phyloP scores from a whole-genome alignment of 2,329 filamentous ascomycete species.

The Lasiodiplodia hormozganensis region DNA sequence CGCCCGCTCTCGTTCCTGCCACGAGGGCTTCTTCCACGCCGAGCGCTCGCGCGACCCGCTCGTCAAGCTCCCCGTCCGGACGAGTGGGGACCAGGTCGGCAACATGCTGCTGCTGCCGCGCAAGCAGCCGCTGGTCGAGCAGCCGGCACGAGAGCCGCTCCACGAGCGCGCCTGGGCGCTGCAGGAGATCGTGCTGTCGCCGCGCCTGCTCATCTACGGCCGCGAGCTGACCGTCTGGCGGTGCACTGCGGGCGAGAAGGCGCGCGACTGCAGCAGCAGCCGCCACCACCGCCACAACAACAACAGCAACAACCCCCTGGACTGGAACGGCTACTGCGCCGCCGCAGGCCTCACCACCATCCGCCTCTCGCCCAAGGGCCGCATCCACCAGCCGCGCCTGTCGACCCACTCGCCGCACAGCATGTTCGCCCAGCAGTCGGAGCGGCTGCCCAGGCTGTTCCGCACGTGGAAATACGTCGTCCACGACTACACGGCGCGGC shows the following conservation, averaged over 20 bases:
- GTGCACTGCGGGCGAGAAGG: slow-evolving; percentile 19
- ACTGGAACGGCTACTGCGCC: slow-evolving; percentile 30
- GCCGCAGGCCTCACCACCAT: slow-evolving; percentile 25
- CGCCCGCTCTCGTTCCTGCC: slow-evolving; percentile 4
- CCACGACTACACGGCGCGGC: slow-evolving; percentile 27
- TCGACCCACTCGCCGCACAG: slow-evolving; percentile 13
- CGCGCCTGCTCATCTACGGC: slow-evolving; percentile 25
- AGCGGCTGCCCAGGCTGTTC: slow-evolving; percentile 22
- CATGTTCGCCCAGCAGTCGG: slow-evolving; percentile 20
- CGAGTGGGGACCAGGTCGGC: not conserved
- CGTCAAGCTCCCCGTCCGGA: slow-evolving; percentile 13
- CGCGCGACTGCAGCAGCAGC: slow-evolving; percentile 2
- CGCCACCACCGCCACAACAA: slow-evolving; percentile 2
- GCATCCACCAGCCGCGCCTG: slow-evolving; percentile 22
- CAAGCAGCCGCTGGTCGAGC: slow-evolving; percentile 5
- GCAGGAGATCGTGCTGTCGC: slow-evolving; percentile 28
- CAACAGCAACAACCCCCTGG: slow-evolving; percentile 1
- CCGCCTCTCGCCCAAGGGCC: slow-evolving; percentile 18
- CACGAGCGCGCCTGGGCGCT: slow-evolving; percentile 29
- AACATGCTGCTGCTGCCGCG: slow-evolving; percentile 12
- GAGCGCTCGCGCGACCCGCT: slow-evolving; percentile 1
- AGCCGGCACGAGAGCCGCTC: slow-evolving; percentile 6
- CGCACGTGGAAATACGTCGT: slow-evolving; percentile 29
- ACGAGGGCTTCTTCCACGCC: slow-evolving; percentile 19
- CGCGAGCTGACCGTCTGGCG: slow-evolving; percentile 21